phyloP scores from a whole-genome alignment of 192 early-diverging fungal genomes.

The Dispira simplex region DNA sequence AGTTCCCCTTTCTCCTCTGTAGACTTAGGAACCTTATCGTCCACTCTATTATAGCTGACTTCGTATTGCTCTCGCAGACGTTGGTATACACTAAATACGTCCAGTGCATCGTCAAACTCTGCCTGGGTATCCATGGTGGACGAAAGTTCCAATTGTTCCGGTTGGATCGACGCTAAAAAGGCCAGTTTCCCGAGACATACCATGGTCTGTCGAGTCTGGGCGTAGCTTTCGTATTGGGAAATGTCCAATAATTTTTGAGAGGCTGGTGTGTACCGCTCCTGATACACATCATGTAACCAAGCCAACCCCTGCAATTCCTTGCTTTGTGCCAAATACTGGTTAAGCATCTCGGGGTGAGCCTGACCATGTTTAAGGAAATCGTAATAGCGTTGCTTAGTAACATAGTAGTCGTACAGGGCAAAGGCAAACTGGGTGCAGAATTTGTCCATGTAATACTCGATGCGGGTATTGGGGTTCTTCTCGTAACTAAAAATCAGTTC shows the following conservation, averaged over 20 bases:
- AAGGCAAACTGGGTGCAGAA: constrained; percentile 21
- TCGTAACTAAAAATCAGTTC: constrained; percentile 17
- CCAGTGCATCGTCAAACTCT: constrained; percentile 3
- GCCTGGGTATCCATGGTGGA: background rate
- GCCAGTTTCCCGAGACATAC: constrained; percentile 10
- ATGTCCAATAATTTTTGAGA: background rate
- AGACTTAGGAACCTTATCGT: constrained; percentile 3
- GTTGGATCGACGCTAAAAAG: background rate
- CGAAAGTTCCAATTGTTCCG: background rate
- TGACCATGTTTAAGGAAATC: constrained; percentile 3
- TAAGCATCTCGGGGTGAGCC: background rate
- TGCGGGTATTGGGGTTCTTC: constrained; percentile 2
- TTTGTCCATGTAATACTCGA: constrained; percentile 17
- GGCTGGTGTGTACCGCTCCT: background rate
- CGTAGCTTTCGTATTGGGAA: background rate
- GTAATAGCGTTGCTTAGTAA: background rate
- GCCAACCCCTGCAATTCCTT: background rate
- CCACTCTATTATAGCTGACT: background rate
- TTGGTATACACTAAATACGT: background rate
- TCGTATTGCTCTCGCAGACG: background rate
- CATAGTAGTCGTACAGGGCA: constrained; percentile 24
- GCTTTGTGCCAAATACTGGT: background rate
- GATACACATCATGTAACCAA: constrained; percentile 6
- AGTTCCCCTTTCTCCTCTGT: background rate
- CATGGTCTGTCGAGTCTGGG: background rate